These are phyloP conservation scores for Sistotremastrum niveocremeum DNA, from an alignment of 768 basidiomycete genomes.

Conservation along the genomic window DNA sequence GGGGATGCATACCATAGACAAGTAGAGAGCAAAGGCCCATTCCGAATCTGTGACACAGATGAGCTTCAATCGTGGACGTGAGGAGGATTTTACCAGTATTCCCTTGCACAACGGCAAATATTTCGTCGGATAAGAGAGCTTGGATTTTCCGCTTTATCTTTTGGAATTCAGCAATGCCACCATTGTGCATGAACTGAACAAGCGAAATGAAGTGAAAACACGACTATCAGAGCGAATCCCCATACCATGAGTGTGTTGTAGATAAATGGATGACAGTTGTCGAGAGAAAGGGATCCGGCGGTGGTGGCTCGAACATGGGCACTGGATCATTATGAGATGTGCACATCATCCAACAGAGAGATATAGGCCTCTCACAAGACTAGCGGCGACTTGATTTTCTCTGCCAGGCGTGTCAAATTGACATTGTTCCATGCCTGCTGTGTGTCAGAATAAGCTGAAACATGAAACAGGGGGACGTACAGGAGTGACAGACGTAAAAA, in stretches of 20 bases:
- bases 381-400: conserved; percentile 92
- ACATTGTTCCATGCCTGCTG: conserved; percentile 89
- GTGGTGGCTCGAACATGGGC: conserved; percentile 93
- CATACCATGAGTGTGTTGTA: conserved; percentile 85
- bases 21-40: conserved; percentile 89
- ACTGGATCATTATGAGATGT: conserved; percentile 22
- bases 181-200: conserved; percentile 90
- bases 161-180: conserved; percentile 76
- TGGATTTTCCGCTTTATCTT: conserved; percentile 75
- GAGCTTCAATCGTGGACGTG: conserved; percentile 1
- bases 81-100: conserved; percentile 57
- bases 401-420: conserved; percentile 85
- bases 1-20: conserved; percentile 49
- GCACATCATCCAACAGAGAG: not conserved
- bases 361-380: conserved; percentile 56
- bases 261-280: conserved; percentile 92
- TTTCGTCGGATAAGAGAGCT: conserved; percentile 58
- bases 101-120: conserved; percentile 80
- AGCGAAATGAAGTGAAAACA: not conserved
- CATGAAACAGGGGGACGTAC: conserved; percentile 24
- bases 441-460: not conserved
- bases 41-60: conserved; percentile 57
- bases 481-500: conserved; percentile 91
- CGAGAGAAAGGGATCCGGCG: conserved; percentile 77
- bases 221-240: not conserved